Conservation (phyloP, 805 yeast species). For the Barnettozyma populi region DNA sequence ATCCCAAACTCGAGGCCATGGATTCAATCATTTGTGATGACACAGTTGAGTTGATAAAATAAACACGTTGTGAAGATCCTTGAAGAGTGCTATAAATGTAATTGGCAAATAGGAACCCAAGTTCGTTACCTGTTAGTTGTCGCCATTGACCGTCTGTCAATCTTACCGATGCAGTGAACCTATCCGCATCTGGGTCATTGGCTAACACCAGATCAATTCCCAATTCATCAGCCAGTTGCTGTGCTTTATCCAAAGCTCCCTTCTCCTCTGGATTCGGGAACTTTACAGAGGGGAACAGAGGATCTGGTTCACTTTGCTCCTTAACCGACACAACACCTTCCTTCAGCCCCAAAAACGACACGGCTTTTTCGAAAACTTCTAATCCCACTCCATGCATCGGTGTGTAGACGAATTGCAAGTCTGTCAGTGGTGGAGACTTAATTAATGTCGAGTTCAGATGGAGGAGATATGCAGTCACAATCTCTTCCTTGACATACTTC, state of each 20-base stretch:
- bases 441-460: constrained; percentile 31
- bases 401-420: constrained; percentile 66
- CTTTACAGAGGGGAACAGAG: constrained; percentile 75
- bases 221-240: constrained; percentile 47
- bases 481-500: constrained; percentile 35
- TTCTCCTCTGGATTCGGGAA: constrained; percentile 97
- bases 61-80: constrained; percentile 33
- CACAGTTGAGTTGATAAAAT: constrained; percentile 82
- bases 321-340: constrained; percentile 38
- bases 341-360: constrained; percentile 31
- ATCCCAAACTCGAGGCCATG: constrained; percentile 59
- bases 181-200: constrained; percentile 95
- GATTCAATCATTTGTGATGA: constrained; percentile 75
- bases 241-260: constrained; percentile 80
- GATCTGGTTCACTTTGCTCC: constrained; percentile 73
- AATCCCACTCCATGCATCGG: constrained; percentile 96
- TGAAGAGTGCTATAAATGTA: constrained; percentile 35
- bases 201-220: constrained; percentile 61
- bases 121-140: constrained; percentile 87
- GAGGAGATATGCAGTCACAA: constrained; percentile 37
- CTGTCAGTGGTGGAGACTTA: constrained; percentile 13
- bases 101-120: constrained; percentile 79
- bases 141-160: constrained; percentile 44
- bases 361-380: constrained; percentile 45
- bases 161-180: constrained; percentile 78